These are phyloP conservation scores for Aspergillus fijiensis DNA, from an alignment of 2,329 filamentous ascomycete species.

Conservation along the genomic window DNA sequence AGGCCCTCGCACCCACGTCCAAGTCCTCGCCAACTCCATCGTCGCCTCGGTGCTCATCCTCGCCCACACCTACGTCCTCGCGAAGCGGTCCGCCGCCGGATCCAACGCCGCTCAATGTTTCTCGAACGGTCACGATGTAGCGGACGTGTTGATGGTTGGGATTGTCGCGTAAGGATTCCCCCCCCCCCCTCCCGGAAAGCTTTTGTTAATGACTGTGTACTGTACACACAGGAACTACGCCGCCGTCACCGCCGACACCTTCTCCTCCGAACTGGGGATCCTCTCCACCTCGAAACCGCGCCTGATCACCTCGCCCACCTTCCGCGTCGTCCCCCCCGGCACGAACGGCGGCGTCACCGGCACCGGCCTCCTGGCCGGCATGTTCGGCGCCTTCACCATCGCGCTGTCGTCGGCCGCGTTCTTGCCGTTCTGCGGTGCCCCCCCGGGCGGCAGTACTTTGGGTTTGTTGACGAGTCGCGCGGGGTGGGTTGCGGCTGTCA, in stretches of 20 bases:
- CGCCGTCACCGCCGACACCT: conserved; percentile 87
- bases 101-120: conserved; percentile 36
- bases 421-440: conserved; percentile 62
- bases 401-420: conserved; percentile 67
- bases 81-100: conserved; percentile 2
- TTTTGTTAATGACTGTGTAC: not conserved
- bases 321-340: conserved; percentile 79
- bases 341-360: conserved; percentile 91
- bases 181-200: not conserved
- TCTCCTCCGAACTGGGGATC: conserved; percentile 93
- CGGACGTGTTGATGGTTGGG: conserved; percentile 42
- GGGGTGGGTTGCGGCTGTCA: conserved; percentile 55
- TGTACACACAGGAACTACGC: conserved; percentile 67
- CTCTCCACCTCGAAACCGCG: conserved; percentile 73
- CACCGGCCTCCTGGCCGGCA: conserved; percentile 69
- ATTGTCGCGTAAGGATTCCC: conserved; percentile 39
- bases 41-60: conserved; percentile 68
- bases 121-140: conserved; percentile 30
- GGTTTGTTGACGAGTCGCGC: conserved; percentile 49
- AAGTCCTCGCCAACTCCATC: conserved; percentile 86
- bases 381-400: conserved; percentile 68
- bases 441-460: not conserved
- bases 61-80: conserved; percentile 50
- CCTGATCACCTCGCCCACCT: conserved; percentile 76
- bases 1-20: conserved; percentile 76